Conservation (phyloP, 2,329 filamentous ascomycete species). For the Alternaria hordeiaustralica region DNA sequence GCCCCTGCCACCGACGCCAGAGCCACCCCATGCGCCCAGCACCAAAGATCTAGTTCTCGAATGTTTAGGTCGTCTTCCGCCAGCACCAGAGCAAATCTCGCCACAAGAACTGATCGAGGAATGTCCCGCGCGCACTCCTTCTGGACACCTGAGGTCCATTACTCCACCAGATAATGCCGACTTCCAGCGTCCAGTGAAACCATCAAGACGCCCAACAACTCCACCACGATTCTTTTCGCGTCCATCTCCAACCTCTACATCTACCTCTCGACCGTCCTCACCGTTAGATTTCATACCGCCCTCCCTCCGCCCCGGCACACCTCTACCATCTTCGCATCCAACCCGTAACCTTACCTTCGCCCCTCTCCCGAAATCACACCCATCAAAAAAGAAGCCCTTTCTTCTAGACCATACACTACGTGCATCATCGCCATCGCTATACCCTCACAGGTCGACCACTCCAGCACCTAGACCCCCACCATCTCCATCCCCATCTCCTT, state of each 20-base stretch:
- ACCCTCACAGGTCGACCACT: no score
- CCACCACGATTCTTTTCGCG: not conserved
- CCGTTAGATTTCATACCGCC: not conserved
- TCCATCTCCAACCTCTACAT: not conserved
- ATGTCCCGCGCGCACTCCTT: not conserved
- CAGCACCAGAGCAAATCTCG: not conserved
- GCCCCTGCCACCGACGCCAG: not conserved
- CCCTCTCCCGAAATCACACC: not conserved
- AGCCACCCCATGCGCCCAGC: accelerated
- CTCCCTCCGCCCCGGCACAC: not conserved
- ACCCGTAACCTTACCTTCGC: not conserved
- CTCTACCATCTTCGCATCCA: not conserved
- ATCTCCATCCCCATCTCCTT: not conserved
- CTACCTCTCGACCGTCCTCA: accelerated
- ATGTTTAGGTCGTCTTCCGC: not conserved
- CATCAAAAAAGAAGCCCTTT: no score
- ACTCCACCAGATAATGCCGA: not conserved
- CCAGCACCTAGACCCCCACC: not conserved
- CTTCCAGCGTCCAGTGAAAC: accelerated
- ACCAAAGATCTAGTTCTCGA: not conserved
- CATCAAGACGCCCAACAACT: not conserved
- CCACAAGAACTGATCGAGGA: not conserved
- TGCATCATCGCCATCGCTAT: no score
- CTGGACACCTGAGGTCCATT: not conserved
- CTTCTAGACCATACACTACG: no score